Base-by-base conservation (phyloP, 2,329 filamentous ascomycete genomes). In the Scedosporium dehoogii region DNA sequence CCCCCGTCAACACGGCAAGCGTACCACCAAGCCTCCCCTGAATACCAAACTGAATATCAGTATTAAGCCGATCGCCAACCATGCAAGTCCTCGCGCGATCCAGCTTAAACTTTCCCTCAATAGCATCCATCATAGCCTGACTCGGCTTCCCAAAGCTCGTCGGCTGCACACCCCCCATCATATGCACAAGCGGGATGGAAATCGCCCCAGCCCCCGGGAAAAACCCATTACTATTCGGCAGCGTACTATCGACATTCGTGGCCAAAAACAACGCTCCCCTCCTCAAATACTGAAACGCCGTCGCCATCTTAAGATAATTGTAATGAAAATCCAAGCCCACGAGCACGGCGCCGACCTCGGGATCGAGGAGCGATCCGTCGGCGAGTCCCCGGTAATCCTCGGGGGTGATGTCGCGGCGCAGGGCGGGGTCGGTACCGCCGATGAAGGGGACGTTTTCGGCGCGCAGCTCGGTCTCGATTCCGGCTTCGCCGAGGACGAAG, bases 91-190 rank as follows among this genome's bases (percentile, higher is more conserved):
- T 86, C 64, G 81, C 84, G 44, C 92, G 84, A 73, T 97, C 87
- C 61, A 99, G 88, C 67, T 89, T 82, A 74, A 97, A 97, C 75
- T 96, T 96, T 63, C 93, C 93, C 79, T 97, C 93, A 63, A 99
- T 89, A 3, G 94, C 92, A 73, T 97, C 93, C 93, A 99, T 96
- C 94, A 99, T 99, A 3, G 93, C 93, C 78, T 96, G 92, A 72
- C 91, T 96, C 3, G 94, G 94, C 78, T 99, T 99, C 0, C 94
- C 94, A 48, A 97, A 78, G 3, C 90, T 86, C 38, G 91, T 75
- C 0, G 94, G 93, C 69, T 89, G 81, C 29, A 42, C 21, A 72
- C 84, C 76, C 18, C 80, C 80, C 3, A 83, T 79, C 80, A 91
- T 91, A 72, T 89, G 88, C 61, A 88, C 80, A 64, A 99, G 76